Evolutionary conservation across 148 eudicot species (phyloP).

Genomic region (Spergularia bocconei): DNA sequence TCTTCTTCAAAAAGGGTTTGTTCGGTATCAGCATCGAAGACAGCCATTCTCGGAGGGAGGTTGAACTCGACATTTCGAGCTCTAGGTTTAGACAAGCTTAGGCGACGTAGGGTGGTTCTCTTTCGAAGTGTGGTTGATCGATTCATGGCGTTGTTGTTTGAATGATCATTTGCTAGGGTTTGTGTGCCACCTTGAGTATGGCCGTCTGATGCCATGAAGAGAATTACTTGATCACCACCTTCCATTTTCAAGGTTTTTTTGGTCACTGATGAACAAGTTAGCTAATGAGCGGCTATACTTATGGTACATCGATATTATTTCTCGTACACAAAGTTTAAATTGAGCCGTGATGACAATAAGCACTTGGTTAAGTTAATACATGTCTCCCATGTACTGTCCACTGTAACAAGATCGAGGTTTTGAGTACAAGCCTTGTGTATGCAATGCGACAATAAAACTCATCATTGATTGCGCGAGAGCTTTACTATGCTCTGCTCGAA

Average conservation of each 20-base stretch:
- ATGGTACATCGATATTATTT: too few relatives aligned
- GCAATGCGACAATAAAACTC: too few relatives aligned
- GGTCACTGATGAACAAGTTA: neutral
- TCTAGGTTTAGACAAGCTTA: slow-evolving; percentile 59
- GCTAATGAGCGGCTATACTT: too few relatives aligned
- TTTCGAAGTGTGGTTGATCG: slow-evolving; percentile 11
- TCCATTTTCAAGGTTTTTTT: neutral
- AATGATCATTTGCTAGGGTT: neutral
- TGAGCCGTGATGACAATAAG: too few relatives aligned
- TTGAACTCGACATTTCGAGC: slow-evolving; percentile 46
- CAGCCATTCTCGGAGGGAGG: slow-evolving; percentile 13
- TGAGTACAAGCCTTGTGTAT: too few relatives aligned
- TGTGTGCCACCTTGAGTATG: slow-evolving; percentile 13
- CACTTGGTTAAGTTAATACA: too few relatives aligned
- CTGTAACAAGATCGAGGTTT: too few relatives aligned
- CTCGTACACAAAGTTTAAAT: too few relatives aligned
- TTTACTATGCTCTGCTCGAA: too few relatives aligned
- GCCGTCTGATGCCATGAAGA: slow-evolving; percentile 28
- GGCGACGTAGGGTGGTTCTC: slow-evolving; percentile 40
- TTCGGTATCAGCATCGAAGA: neutral
- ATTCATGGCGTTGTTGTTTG: neutral
- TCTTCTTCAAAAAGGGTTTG: slow-evolving; percentile 19
- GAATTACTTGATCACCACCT: slow-evolving; percentile 26
- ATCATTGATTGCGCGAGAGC: too few relatives aligned
- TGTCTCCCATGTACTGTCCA: too few relatives aligned